phyloP scores from a whole-genome alignment of 2,329 filamentous ascomycete genomes.

The Parastagonospora avenae region DNA sequence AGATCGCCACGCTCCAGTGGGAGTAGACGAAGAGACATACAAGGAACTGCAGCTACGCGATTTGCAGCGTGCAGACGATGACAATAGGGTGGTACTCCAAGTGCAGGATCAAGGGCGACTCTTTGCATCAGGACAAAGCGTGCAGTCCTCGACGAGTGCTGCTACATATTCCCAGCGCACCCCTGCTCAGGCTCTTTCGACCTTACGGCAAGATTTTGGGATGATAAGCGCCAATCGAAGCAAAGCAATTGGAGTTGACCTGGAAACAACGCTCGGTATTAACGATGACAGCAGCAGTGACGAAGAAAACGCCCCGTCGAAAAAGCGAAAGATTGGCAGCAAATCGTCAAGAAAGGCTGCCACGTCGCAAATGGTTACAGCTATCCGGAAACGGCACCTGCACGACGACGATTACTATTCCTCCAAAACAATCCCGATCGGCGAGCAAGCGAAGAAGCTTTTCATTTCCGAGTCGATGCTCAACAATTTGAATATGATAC shows the following conservation, averaged over 20 bases:
- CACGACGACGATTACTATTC: constrained; percentile 55
- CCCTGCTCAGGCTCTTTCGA: constrained; percentile 69
- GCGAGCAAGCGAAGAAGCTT: constrained; percentile 37
- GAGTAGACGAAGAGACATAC: constrained; percentile 74
- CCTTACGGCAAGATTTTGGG: constrained; percentile 67
- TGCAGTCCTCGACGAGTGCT: constrained; percentile 55
- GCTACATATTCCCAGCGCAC: constrained; percentile 71
- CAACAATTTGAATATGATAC: constrained; percentile 72
- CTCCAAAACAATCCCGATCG: constrained; percentile 28
- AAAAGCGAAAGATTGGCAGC: constrained; percentile 68
- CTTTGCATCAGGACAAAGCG: constrained; percentile 63
- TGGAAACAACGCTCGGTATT: constrained; percentile 70
- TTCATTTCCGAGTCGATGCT: constrained; percentile 55
- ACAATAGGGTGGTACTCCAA: constrained; percentile 80
- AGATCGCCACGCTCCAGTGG: constrained; percentile 68
- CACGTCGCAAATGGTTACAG: constrained; percentile 68
- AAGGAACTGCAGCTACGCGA: constrained; percentile 79
- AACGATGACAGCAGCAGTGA: constrained; percentile 67
- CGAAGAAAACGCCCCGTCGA: constrained; percentile 63
- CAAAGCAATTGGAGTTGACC: constrained; percentile 51
- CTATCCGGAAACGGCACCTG: constrained; percentile 65
- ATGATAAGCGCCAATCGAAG: constrained; percentile 44
- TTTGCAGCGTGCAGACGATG: constrained; percentile 73
- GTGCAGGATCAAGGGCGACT: constrained; percentile 87
- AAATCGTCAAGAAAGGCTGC: constrained; percentile 68